phyloP scores from a whole-genome alignment of 352 stramenopile genomes.

The Phytophthora pseudosyringae region DNA sequence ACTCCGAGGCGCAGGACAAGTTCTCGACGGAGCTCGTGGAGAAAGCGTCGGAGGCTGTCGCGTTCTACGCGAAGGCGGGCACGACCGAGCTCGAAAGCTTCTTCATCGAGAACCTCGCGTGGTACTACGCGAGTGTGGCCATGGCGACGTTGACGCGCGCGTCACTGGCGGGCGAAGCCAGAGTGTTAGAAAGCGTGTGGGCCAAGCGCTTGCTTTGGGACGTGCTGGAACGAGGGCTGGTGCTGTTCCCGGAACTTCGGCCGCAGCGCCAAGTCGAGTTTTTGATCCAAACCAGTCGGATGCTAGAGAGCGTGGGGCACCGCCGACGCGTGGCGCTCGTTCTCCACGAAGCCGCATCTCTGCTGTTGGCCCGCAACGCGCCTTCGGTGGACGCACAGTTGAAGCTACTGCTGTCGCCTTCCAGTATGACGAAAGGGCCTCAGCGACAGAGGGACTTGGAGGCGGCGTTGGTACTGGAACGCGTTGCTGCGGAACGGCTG shows the following conservation, averaged over 20 bases:
- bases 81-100: conserved; percentile 74
- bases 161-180: conserved; percentile 41
- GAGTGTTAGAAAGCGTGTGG: conserved; percentile 66
- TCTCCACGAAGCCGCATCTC: conserved; percentile 69
- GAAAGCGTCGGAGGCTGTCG: conserved; percentile 74
- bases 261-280: conserved; percentile 69
- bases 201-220: conserved; percentile 78
- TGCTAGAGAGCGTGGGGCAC: conserved; percentile 73
- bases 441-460: conserved; percentile 58
- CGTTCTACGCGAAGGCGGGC: conserved; percentile 69
- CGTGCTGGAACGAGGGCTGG: conserved; percentile 60
- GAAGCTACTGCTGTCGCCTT: conserved; percentile 34
- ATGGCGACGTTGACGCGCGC: conserved; percentile 18
- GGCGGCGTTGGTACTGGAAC: conserved; percentile 63
- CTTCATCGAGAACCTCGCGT: conserved; percentile 72
- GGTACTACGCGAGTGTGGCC: conserved; percentile 72
- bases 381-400: conserved; percentile 22
- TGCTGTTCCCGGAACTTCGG: conserved; percentile 56
- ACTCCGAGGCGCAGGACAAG: conserved; percentile 52
- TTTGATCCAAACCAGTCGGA: conserved; percentile 62
- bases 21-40: conserved; percentile 81
- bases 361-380: conserved; percentile 49
- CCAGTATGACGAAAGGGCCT: conserved; percentile 20
- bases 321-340: conserved; percentile 70
- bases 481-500: conserved; percentile 52